phyloP scores from a whole-genome alignment of 2,329 filamentous ascomycete species.

The Hymenoscyphus albidus region DNA sequence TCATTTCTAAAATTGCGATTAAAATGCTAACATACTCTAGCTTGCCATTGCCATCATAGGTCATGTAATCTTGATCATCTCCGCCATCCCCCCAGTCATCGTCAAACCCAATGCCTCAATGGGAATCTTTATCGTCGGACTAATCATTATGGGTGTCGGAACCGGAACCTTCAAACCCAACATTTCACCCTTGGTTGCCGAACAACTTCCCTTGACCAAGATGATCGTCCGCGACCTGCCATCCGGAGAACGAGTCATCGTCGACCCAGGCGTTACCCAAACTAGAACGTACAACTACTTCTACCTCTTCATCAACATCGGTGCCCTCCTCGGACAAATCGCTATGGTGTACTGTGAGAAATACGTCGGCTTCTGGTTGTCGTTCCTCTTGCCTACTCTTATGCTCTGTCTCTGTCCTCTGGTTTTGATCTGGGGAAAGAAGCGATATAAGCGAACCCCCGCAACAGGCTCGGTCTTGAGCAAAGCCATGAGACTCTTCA shows the following conservation, averaged over 20 bases:
- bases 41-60: conserved; percentile 54
- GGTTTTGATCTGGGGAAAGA: conserved; percentile 56
- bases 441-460: conserved; percentile 56
- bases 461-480: conserved; percentile 69
- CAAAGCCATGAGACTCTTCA: conserved; percentile 61
- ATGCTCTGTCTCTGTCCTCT: conserved; percentile 61
- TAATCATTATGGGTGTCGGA: conserved; percentile 63
- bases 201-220: conserved; percentile 53
- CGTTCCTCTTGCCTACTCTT: conserved; percentile 63
- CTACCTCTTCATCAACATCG: conserved; percentile 68
- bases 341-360: conserved; percentile 72
- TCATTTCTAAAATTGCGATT: neutral
- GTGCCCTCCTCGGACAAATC: conserved; percentile 55
- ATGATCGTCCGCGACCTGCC: conserved; percentile 46
- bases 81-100: conserved; percentile 58
- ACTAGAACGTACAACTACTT: conserved; percentile 64
- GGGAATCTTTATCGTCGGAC: conserved; percentile 57
- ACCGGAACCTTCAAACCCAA: conserved; percentile 72
- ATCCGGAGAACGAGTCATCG: conserved; percentile 55
- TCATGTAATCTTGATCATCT: conserved; percentile 60
- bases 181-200: conserved; percentile 60
- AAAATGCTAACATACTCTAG: neutral
- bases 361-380: conserved; percentile 72
- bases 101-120: conserved; percentile 48
- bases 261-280: conserved; percentile 56